These are phyloP conservation scores for Fusarium torulosum DNA, from an alignment of 2,329 filamentous ascomycete genomes.

Conservation along the genomic window DNA sequence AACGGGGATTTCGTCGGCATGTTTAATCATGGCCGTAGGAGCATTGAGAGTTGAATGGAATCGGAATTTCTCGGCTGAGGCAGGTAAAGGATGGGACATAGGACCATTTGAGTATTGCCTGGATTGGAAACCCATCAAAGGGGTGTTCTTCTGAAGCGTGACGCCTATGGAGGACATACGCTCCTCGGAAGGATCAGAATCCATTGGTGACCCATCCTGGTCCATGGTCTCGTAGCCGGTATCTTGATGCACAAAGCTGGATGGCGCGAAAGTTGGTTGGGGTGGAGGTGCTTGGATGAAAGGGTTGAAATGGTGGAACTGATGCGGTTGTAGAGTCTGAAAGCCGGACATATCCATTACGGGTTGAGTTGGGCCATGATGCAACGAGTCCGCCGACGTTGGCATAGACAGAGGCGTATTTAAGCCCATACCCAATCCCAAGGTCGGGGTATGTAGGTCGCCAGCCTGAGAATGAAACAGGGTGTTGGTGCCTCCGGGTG, in stretches of 20 bases:
- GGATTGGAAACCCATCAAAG: conserved; percentile 69
- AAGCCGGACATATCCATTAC: conserved; percentile 77
- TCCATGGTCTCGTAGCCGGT: conserved; percentile 84
- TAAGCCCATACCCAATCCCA: conserved; percentile 80
- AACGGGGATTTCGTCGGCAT: conserved; percentile 91
- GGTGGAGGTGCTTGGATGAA: conserved; percentile 74
- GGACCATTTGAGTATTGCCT: conserved; percentile 61
- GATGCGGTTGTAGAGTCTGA: conserved; percentile 70
- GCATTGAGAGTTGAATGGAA: conserved; percentile 92
- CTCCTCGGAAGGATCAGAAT: conserved; percentile 64
- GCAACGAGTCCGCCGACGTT: conserved; percentile 73
- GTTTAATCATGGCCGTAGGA: conserved; percentile 95
- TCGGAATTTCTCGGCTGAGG: conserved; percentile 79
- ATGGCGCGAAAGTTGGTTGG: conserved; percentile 76
- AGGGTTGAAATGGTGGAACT: conserved; percentile 76
- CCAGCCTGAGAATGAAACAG: conserved; percentile 86
- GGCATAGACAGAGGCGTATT: conserved; percentile 86
- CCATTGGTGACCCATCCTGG: conserved; percentile 77
- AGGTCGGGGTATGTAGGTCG: conserved; percentile 85
- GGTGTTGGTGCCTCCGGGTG: conserved; percentile 82
- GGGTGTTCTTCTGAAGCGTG: conserved; percentile 71
- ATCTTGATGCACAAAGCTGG: conserved; percentile 84
- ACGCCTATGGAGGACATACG: conserved; percentile 69
- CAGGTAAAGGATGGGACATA: conserved; percentile 62
- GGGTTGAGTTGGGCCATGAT: conserved; percentile 62